Base-by-base conservation (phyloP, 371 early-diverging fungal genomes). In the Gilbertella persicaria region DNA sequence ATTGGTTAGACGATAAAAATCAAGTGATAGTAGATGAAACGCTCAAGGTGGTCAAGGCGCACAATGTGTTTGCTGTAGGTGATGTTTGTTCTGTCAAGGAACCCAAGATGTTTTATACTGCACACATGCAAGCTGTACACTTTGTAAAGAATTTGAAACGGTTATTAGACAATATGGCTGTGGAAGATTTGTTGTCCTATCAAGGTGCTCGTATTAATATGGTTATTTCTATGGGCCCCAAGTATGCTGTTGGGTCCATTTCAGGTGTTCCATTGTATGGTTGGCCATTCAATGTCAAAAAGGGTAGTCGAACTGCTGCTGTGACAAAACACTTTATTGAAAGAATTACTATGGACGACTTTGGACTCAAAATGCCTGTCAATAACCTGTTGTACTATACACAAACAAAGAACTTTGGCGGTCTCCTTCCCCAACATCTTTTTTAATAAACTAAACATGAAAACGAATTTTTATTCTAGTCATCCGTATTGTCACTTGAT, bases 391-490 rank as follows among this genome's bases (percentile, higher is more conserved):
- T 70, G 12, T 70, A 70, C 28, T 50, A 50, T 33, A 58, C 55
- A 13, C 69, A 69, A 38, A 33, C 30, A 30, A 42, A 52, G n/a
- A 23, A 35, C 4, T 6, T 24, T 26, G 47, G 47, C 3, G 36
- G 36, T 36, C 36, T 47, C 1, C 47, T 33, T 47, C 35, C 37
- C 13, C 33, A 13, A 12, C 33, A 33, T 12, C 10, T 33, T 5
- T 2, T 13, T 33, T 10, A 28, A 28, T 5, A 28, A 9, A 28
- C 9, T 33, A 33, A 33, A 33, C 13, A 33, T 33, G 4, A 41
- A 75, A 73, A n/a, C 66, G 66, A 50, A 76, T 63, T 37, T 69
- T 73, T 39, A 76, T 63, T 43, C 64, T 54, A 12, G 73, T 76
- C 54, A 73, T 58, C 37, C 69, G 58, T n/a, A 71, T 59, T 13